A percentile compares a stretch with the other conserved stretches of the same genome.
These are phyloP conservation scores for Fomitopsis palustris DNA, from an alignment of 1,284 basidiomycete species.

Conservation along the genomic window DNA sequence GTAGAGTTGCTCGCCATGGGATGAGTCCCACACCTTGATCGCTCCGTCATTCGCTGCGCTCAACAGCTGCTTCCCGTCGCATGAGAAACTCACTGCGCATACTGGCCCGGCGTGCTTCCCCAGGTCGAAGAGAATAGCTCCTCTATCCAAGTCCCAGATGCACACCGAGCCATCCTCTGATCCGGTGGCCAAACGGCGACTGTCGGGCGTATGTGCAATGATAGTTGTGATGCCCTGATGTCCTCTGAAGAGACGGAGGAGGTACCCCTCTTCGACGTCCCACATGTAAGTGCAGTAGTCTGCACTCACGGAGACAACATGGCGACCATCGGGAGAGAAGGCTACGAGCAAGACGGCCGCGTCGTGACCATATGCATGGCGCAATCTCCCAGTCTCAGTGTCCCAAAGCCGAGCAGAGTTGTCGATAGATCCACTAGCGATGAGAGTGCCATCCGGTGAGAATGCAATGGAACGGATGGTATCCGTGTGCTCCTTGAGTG, in stretches of 20 bases:
- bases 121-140: neutral
- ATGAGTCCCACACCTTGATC: constrained; percentile 6
- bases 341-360: constrained; percentile 2
- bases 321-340: constrained; percentile 16
- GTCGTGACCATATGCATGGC: too few relatives aligned
- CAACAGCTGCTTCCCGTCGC: constrained; percentile 5
- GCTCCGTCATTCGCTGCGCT: constrained; percentile 4
- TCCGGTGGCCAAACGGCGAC: constrained; percentile 10
- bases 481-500: neutral
- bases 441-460: constrained; percentile 2
- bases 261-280: constrained; percentile 12
- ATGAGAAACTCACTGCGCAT: constrained; percentile 9
- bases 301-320: constrained; percentile 15
- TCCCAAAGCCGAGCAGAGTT: constrained; percentile 2
- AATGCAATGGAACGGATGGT: neutral
- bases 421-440: neutral
- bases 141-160: constrained; percentile 4
- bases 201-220: constrained; percentile 15
- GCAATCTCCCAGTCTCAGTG: neutral
- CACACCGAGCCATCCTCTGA: constrained; percentile 10
- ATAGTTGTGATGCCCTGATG: constrained; percentile 10
- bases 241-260: constrained; percentile 1
- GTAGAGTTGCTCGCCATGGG: neutral
- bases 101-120: constrained; percentile 11
- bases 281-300: constrained; percentile 18